Percentiles rank a stretch among this genome's conserved stretches.
These are phyloP conservation scores for Adenanthera pavonina DNA, from an alignment of 306 rosid genomes.

Conservation along the genomic window DNA sequence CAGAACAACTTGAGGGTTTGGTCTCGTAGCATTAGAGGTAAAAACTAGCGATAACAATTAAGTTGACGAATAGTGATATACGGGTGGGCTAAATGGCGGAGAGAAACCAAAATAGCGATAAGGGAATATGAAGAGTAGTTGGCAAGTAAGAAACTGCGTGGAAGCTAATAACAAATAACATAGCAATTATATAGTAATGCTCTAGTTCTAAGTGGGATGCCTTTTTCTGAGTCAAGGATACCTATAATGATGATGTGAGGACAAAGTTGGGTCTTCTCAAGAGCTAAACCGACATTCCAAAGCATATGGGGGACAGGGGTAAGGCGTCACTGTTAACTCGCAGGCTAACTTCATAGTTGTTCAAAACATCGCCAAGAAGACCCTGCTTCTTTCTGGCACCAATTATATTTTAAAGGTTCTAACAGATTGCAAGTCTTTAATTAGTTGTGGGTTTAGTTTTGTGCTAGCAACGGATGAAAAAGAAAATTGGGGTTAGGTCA, in stretches of 20 bases:
- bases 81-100: too few relatives aligned
- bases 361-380: not conserved
- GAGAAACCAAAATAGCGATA: too few relatives aligned
- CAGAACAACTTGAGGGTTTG: too few relatives aligned
- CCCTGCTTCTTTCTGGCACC: not conserved
- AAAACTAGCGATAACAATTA: too few relatives aligned
- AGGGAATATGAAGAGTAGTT: not conserved
- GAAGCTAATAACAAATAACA: not conserved
- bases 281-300: not conserved
- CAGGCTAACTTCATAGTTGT: not conserved
- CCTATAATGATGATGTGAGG: too few relatives aligned
- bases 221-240: too few relatives aligned
- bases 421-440: not conserved
- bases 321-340: not conserved
- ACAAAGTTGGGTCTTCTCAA: not conserved
- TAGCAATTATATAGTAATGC: too few relatives aligned
- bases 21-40: too few relatives aligned
- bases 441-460: not conserved
- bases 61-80: too few relatives aligned
- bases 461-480: not conserved
- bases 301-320: not conserved
- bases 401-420: not conserved
- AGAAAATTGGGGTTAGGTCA: not conserved
- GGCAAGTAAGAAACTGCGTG: not conserved
- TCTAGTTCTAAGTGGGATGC: too few relatives aligned